phyloP scores from a whole-genome alignment of 176 grass and related monocot genomes.

The Musa acuminata region DNA sequence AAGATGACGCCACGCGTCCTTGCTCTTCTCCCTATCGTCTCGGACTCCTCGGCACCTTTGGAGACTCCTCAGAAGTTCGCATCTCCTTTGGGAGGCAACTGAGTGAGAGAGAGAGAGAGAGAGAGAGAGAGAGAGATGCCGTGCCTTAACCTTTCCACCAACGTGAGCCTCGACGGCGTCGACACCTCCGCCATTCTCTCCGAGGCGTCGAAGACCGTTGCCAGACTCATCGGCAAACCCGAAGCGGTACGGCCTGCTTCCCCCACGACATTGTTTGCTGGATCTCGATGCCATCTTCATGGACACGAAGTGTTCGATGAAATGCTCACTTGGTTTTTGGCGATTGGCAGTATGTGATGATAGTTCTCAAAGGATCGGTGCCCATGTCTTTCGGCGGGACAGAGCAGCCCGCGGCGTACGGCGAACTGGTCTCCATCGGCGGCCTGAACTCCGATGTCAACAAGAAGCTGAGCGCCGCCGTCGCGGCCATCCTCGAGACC shows the following conservation, averaged over 20 bases:
- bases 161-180: slow-evolving; percentile 67
- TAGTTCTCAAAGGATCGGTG: slow-evolving; percentile 35
- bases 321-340: background rate
- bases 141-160: slow-evolving; percentile 83
- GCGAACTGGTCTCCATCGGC: slow-evolving; percentile 41
- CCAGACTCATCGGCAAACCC: slow-evolving; percentile 73
- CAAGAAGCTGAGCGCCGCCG: slow-evolving; percentile 33
- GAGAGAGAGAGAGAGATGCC: slow-evolving; percentile 63
- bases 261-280: background rate
- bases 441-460: slow-evolving; percentile 31
- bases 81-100: no score
- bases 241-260: slow-evolving; percentile 34
- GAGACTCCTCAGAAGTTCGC: no score
- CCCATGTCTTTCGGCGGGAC: slow-evolving; percentile 40
- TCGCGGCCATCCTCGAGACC: slow-evolving; percentile 31
- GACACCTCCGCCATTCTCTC: slow-evolving; percentile 80
- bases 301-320: background rate
- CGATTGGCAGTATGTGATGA: slow-evolving; percentile 41
- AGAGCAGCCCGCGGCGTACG: slow-evolving; percentile 38
- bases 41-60: no score
- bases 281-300: background rate
- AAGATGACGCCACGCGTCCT: no score
- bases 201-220: slow-evolving; percentile 54
- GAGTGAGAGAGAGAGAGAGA: background rate
- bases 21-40: no score